Evolutionary conservation across 2,329 filamentous ascomycete genomes (phyloP).

Genomic region (Fusarium nelsonii): DNA sequence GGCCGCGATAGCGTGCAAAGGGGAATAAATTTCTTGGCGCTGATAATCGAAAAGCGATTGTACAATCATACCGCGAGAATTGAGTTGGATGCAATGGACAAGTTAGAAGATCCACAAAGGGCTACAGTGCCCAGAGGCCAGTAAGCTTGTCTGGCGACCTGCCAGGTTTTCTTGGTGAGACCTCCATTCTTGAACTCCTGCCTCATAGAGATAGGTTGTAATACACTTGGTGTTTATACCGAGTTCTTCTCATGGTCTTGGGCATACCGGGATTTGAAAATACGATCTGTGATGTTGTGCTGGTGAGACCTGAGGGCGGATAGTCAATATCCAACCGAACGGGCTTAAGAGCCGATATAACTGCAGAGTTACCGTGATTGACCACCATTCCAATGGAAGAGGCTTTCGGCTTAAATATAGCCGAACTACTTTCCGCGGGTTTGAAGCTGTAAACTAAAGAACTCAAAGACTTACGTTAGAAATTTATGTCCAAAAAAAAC

Average conservation of each 20-base stretch:
- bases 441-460: background rate
- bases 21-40: slow-evolving; percentile 11
- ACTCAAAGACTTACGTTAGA: background rate
- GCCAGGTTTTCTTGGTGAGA: no score
- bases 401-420: slow-evolving; percentile 10
- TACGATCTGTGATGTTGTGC: background rate
- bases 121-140: background rate
- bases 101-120: background rate
- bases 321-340: background rate
- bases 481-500: slow-evolving; percentile 1
- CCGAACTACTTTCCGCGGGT: slow-evolving; percentile 14
- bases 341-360: no score
- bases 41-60: background rate
- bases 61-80: background rate
- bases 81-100: background rate
- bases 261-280: background rate
- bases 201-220: no score
- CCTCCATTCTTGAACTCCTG: no score
- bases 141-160: background rate
- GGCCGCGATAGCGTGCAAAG: background rate
- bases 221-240: no score
- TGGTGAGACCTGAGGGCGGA: background rate
- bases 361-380: background rate
- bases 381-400: background rate
- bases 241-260: no score